phyloP scores from a whole-genome alignment of 495 filamentous ascomycete genomes.

The Pyrenula aspistea region DNA sequence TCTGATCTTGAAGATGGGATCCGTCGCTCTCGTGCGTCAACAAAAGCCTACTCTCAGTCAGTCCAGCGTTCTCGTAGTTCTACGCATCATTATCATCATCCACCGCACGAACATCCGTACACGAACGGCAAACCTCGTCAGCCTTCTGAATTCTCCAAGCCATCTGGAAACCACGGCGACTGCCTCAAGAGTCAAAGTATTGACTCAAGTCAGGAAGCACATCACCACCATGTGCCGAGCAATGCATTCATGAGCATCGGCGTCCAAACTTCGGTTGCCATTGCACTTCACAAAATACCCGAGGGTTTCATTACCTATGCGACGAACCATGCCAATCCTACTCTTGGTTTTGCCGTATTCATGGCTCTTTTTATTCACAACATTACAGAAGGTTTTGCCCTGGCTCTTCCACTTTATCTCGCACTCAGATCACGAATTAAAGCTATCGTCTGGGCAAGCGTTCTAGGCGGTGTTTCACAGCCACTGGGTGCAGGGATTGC shows the following conservation, averaged over 20 bases:
- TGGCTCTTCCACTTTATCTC: slow-evolving; percentile 84
- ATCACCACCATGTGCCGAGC: slow-evolving; percentile 93
- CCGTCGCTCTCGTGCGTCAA: not conserved
- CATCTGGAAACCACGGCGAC: not conserved
- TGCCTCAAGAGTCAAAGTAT: not conserved
- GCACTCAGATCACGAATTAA: slow-evolving; percentile 62
- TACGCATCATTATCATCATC: not conserved
- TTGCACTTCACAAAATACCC: slow-evolving; percentile 91
- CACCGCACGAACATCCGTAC: not conserved
- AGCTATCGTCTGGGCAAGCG: slow-evolving; percentile 72
- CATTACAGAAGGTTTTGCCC: slow-evolving; percentile 90
- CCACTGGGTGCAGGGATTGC: slow-evolving; percentile 78
- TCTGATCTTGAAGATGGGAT: not conserved
- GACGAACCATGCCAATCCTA: slow-evolving; percentile 88
- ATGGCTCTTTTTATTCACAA: slow-evolving; percentile 95
- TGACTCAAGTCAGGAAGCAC: slow-evolving; percentile 13
- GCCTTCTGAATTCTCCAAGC: not conserved
- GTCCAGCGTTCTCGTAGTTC: not conserved
- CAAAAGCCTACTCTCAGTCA: not conserved
- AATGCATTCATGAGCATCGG: slow-evolving; percentile 91
- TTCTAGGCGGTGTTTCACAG: slow-evolving; percentile 79
- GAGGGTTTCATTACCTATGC: slow-evolving; percentile 98
- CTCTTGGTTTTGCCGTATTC: slow-evolving; percentile 81
- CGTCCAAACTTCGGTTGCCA: slow-evolving; percentile 85
- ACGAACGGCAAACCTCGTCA: not conserved